phyloP scores from a whole-genome alignment of 768 basidiomycete genomes.

The Hypholoma fasciculare region DNA sequence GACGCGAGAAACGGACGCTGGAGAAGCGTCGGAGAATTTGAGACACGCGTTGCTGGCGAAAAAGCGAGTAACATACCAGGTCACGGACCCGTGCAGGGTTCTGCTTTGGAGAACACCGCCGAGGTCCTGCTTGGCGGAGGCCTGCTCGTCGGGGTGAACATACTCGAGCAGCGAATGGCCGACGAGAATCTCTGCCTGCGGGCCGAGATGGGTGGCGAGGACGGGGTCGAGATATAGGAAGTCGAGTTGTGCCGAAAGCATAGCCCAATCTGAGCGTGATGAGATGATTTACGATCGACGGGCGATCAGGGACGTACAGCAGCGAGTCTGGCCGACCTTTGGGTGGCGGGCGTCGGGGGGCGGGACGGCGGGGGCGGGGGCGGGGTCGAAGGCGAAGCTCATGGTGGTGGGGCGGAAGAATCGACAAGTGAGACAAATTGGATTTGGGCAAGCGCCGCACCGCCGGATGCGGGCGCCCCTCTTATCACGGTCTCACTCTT shows the following conservation, averaged over 20 bases:
- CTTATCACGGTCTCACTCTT: constrained; percentile 12
- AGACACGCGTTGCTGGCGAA: constrained; percentile 9
- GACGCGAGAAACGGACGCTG: constrained; percentile 79
- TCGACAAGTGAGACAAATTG: constrained; percentile 20
- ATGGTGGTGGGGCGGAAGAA: constrained; percentile 19
- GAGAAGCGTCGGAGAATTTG: constrained; percentile 19
- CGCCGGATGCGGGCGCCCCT: constrained; percentile 3
- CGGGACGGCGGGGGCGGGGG: constrained; percentile 22
- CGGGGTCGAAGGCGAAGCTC: constrained; percentile 18
- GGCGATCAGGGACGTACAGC: constrained; percentile 61
- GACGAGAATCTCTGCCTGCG: constrained; percentile 67
- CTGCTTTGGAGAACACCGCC: constrained; percentile 70
- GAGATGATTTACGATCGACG: constrained; percentile 23
- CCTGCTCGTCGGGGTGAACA: constrained; percentile 84
- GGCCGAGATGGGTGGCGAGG: constrained; percentile 67
- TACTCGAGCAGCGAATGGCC: constrained; percentile 74
- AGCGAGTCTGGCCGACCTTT: constrained; percentile 71
- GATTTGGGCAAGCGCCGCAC: constrained; percentile 4
- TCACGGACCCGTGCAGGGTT: constrained; percentile 83
- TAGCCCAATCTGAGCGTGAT: constrained; percentile 68
- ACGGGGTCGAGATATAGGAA: constrained; percentile 88
- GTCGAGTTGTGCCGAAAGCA: constrained; percentile 71
- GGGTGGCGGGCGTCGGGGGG: constrained; percentile 33
- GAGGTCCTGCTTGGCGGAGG: constrained; percentile 73
- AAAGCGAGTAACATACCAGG: constrained; percentile 44